Conservation (phyloP, 192 early-diverging fungal species). For the Podila epicladia region DNA sequence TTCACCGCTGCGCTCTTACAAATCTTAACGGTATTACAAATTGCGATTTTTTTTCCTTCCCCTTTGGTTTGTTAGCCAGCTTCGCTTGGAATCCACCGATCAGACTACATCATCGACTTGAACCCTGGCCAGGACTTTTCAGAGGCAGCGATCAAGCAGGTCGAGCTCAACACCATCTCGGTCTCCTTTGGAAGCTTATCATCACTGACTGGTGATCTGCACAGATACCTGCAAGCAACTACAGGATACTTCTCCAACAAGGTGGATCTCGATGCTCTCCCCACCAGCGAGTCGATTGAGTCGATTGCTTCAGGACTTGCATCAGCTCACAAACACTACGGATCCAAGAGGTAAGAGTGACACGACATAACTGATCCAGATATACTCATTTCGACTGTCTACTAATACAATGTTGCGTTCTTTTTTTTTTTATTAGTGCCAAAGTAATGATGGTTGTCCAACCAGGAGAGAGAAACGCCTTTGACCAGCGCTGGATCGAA, state of each 20-base stretch:
- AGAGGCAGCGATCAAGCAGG: conserved; percentile 82
- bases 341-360: conserved; percentile 53
- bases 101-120: conserved; percentile 91
- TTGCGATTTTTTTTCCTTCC: not conserved
- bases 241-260: conserved; percentile 55
- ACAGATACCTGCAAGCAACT: conserved; percentile 64
- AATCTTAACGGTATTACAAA: too few species aligned
- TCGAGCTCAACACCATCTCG: conserved; percentile 97
- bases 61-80: conserved; percentile 53
- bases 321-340: conserved; percentile 72
- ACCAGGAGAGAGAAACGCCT: conserved; percentile 91
- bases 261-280: conserved; percentile 60
- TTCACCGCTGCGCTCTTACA: not conserved
- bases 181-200: conserved; percentile 91
- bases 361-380: too few species aligned
- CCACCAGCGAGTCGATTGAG: conserved; percentile 72
- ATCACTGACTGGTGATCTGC: conserved; percentile 76
- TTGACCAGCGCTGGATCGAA: conserved; percentile 93
- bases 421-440: conserved; percentile 55
- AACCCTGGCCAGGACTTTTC: conserved; percentile 53
- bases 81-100: conserved; percentile 88
- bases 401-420: too few species aligned
- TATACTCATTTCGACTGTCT: too few species aligned
- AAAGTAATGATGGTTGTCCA: conserved; percentile 91
- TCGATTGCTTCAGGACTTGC: conserved; percentile 83